These are phyloP conservation scores for Lentinula sp. DNA, from an alignment of 768 basidiomycete species.

Conservation along the genomic window DNA sequence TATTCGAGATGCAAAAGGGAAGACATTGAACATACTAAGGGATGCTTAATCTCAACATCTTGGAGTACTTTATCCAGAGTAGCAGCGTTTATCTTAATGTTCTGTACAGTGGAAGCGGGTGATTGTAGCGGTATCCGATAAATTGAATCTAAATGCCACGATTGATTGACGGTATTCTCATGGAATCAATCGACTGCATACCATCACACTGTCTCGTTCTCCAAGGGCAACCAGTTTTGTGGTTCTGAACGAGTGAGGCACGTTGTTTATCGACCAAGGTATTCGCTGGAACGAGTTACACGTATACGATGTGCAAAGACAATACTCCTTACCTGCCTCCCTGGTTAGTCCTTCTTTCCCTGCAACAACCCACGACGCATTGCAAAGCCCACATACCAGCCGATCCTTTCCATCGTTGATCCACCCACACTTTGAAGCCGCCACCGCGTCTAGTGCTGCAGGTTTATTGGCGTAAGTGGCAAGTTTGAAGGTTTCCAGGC, in stretches of 20 bases:
- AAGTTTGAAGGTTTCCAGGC: constrained; percentile 73
- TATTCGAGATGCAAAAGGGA: background rate
- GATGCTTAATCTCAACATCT: constrained; percentile 60
- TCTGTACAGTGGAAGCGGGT: constrained; percentile 54
- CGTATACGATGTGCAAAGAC: constrained; percentile 8
- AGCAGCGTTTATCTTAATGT: constrained; percentile 51
- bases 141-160: constrained; percentile 44
- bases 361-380: constrained; percentile 67
- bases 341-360: constrained; percentile 65
- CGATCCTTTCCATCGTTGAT: constrained; percentile 78
- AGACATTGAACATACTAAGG: constrained; percentile 45
- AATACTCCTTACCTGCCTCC: constrained; percentile 63
- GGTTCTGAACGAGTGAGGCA: constrained; percentile 54
- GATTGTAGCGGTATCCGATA: constrained; percentile 72
- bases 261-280: constrained; percentile 72
- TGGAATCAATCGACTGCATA: constrained; percentile 19
- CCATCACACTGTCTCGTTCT: constrained; percentile 75
- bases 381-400: constrained; percentile 67
- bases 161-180: background rate
- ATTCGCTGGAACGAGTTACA: constrained; percentile 40
- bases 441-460: constrained; percentile 64
- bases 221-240: constrained; percentile 85
- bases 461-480: constrained; percentile 80
- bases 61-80: constrained; percentile 47
- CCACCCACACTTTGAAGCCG: constrained; percentile 82